These are phyloP conservation scores for Salix exigua DNA, from an alignment of 345 rosid species.

Conservation along the genomic window DNA sequence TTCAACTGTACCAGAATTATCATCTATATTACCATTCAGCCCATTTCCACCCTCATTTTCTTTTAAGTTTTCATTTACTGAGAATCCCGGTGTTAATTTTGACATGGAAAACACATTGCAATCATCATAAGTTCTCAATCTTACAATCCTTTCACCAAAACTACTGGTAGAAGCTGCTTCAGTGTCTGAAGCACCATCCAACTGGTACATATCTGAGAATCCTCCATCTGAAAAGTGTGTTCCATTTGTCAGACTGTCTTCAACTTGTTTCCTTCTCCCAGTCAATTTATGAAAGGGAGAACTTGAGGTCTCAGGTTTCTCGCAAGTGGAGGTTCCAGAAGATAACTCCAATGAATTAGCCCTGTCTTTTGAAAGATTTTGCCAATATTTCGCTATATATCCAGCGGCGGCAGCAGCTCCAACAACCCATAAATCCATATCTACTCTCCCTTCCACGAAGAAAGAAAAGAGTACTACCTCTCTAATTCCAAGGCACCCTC, in stretches of 20 bases:
- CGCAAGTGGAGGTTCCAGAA: slow-evolving; percentile 26
- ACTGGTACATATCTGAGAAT: slow-evolving; percentile 11
- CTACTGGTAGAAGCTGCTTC: slow-evolving; percentile 34
- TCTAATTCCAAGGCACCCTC: slow-evolving; percentile 27
- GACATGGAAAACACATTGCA: slow-evolving; percentile 23
- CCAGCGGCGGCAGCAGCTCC: slow-evolving; percentile 83
- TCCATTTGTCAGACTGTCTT: slow-evolving; percentile 26
- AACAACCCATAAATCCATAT: slow-evolving; percentile 74
- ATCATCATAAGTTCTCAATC: slow-evolving; percentile 22
- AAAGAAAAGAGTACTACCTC: slow-evolving; percentile 13
- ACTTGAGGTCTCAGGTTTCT: slow-evolving; percentile 30
- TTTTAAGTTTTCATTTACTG: slow-evolving; percentile 17
- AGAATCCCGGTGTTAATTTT: slow-evolving; percentile 23
- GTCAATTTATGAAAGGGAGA: slow-evolving; percentile 17
- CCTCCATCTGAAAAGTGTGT: slow-evolving; percentile 20
- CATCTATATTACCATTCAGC: neutral
- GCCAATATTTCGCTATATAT: slow-evolving; percentile 52
- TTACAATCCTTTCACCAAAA: slow-evolving; percentile 23
- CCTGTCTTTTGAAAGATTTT: slow-evolving; percentile 34
- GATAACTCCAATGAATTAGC: slow-evolving; percentile 28
- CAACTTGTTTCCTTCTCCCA: slow-evolving; percentile 27
- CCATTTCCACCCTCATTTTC: slow-evolving; percentile 21
- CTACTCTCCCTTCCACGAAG: slow-evolving; percentile 9
- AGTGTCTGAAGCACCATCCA: slow-evolving; percentile 30
- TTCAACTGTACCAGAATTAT: slow-evolving; percentile 14